phyloP scores from a whole-genome alignment of 805 yeast genomes.

The Candida vaughaniae region DNA sequence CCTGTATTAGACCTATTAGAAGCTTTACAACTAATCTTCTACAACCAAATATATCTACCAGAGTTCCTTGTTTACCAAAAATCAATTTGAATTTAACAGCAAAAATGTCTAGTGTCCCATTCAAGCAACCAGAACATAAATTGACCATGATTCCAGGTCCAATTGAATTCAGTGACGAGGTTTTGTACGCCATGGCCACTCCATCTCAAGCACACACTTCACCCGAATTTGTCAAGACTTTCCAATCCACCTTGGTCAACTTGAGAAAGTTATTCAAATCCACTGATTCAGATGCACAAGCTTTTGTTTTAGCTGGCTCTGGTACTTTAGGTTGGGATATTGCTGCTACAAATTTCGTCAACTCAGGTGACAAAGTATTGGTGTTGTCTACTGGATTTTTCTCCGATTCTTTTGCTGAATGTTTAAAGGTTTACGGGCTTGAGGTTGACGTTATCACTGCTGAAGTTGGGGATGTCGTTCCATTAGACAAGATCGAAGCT shows the following conservation, averaged over 20 bases:
- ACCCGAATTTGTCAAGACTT: slow-evolving; percentile 74
- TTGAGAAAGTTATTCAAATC: slow-evolving; percentile 76
- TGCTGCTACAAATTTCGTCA: slow-evolving; percentile 71
- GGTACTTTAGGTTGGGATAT: slow-evolving; percentile 97
- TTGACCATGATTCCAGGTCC: slow-evolving; percentile 81
- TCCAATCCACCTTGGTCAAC: slow-evolving; percentile 65
- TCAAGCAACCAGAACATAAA: slow-evolving; percentile 42
- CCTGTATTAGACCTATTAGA: slow-evolving; percentile 1
- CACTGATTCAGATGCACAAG: slow-evolving; percentile 62
- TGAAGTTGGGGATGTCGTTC: slow-evolving; percentile 69
- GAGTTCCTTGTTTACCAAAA: neutral
- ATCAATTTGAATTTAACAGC: neutral
- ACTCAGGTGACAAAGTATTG: slow-evolving; percentile 66
- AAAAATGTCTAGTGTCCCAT: slow-evolving; percentile 34
- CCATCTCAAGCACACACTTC: slow-evolving; percentile 90
- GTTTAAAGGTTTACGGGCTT: slow-evolving; percentile 69
- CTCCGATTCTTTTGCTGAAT: slow-evolving; percentile 78
- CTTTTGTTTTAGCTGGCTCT: slow-evolving; percentile 80
- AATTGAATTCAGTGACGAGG: slow-evolving; percentile 77
- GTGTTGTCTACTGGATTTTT: slow-evolving; percentile 90
- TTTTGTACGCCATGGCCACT: slow-evolving; percentile 73
- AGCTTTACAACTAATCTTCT: neutral
- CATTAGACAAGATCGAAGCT: slow-evolving; percentile 52
- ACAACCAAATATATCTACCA: no score
- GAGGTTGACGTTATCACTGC: slow-evolving; percentile 75